These are phyloP conservation scores for Poronia punctata DNA, from an alignment of 495 filamentous ascomycete species.

Conservation along the genomic window DNA sequence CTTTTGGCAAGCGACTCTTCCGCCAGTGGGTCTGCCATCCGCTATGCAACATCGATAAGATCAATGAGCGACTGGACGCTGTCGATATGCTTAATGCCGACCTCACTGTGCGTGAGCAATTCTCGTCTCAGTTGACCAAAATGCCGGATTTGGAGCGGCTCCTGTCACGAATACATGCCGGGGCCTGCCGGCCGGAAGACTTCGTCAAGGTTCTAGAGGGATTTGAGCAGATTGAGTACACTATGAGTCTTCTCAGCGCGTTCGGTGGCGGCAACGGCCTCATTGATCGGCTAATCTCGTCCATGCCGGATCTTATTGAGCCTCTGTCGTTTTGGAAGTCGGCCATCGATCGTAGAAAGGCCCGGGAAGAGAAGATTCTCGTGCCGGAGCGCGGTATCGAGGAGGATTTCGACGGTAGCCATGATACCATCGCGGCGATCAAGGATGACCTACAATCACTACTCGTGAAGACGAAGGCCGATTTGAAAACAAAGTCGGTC, in stretches of 20 bases:
- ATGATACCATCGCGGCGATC: conserved; percentile 65
- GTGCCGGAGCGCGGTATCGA: conserved; percentile 88
- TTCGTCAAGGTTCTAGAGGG: conserved; percentile 93
- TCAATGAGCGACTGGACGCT: conserved; percentile 93
- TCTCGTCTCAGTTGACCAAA: conserved; percentile 76
- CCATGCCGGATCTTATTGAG: conserved; percentile 75
- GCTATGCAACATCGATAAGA: conserved; percentile 72
- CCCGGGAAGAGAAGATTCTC: conserved; percentile 61
- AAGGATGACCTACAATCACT: conserved; percentile 63
- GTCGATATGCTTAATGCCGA: conserved; percentile 90
- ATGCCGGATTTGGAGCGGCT: conserved; percentile 93
- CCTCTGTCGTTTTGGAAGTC: conserved; percentile 82
- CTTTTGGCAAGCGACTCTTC: conserved; percentile 95
- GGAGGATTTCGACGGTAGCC: conserved; percentile 84
- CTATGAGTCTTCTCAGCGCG: conserved; percentile 66
- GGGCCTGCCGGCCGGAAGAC: conserved; percentile 77
- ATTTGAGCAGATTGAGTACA: conserved; percentile 94
- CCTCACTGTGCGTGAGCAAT: conserved; percentile 65
- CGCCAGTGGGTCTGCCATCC: conserved; percentile 98
- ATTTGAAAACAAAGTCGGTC: conserved; percentile 60
- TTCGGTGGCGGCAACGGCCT: conserved; percentile 70
- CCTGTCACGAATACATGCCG: conserved; percentile 91
- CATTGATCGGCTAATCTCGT: conserved; percentile 70
- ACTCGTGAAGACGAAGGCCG: conserved; percentile 60
- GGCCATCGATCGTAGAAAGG: conserved; percentile 82